Base-by-base conservation (phyloP, 345 rosid genomes). In the Erodium maritimum region DNA sequence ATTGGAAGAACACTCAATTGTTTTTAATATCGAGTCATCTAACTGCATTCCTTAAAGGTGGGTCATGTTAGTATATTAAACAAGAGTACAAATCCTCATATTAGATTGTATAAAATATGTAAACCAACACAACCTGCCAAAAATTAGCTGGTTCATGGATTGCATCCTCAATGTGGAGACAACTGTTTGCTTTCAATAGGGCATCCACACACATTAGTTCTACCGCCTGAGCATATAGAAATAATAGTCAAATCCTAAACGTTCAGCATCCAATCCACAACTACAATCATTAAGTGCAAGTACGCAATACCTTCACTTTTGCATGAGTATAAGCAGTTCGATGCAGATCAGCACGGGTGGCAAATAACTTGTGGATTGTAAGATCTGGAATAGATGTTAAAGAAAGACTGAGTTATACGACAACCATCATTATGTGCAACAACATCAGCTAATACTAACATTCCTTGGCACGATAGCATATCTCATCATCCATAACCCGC, bases 151-250 rank as follows among this genome's bases (percentile, higher is more conserved):
- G 93, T 65, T 91, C 87, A 50, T 75, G 62, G 76, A 88, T 67
- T 75, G 60, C 57, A 42, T 87, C 68, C 42, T 90, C 77, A 59
- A 91, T 75, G 68, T 73, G 79, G 63, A 91, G 61, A 71, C 61
- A 75, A 68, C 61, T 69, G 63, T 91, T 77, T 65, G 96, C 93
- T 71, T 82, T 75, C 74, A 84, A 70, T 76, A 91, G 65, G 46
- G 96, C 96, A 82, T 91, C 98, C 58, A 79, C 93, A 46, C 84
- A 42, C 98, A 91, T 91, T 59, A 84, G 93, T 76, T 86, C 96
- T 63, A 82, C 69, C 20, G 96, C 98, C 98, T 91, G 82, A 65
- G 73, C 17, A 42, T 42, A 42, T 42, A 42, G 14, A 42, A 14
- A 12, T 10, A 42, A 42, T 42, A 10, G 48, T 42, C 14, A 42